Evolutionary conservation across 768 basidiomycete species (phyloP).

Genomic region (Calvatia gigantea): DNA sequence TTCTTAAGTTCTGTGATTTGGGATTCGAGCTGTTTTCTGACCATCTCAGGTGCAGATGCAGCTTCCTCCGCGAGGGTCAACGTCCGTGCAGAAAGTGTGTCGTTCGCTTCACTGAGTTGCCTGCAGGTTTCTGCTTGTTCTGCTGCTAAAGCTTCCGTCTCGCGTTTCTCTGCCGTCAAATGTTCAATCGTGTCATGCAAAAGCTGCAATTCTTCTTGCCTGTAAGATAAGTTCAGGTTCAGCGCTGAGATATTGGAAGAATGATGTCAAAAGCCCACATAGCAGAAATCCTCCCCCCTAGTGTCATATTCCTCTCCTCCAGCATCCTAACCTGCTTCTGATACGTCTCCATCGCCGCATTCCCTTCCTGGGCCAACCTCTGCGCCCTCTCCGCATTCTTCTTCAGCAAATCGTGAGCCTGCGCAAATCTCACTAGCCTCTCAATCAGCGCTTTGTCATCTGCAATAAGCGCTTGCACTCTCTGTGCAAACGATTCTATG

Average conservation of each 20-base stretch:
- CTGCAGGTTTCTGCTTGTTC: constrained; percentile 72
- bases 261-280: constrained; percentile 50
- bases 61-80: constrained; percentile 71
- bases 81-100: constrained; percentile 67
- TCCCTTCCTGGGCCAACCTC: constrained; percentile 84
- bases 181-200: constrained; percentile 63
- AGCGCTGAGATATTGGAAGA: constrained; percentile 9
- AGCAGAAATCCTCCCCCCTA: constrained; percentile 48
- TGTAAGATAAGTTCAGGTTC: constrained; percentile 24
- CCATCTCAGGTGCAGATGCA: constrained; percentile 49
- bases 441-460: constrained; percentile 87
- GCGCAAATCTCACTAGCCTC: constrained; percentile 78
- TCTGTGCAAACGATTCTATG: constrained; percentile 70
- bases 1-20: constrained; percentile 61
- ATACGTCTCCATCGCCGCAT: constrained; percentile 78
- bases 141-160: constrained; percentile 63
- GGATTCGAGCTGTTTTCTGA: constrained; percentile 59
- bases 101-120: constrained; percentile 78
- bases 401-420: constrained; percentile 88
- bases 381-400: constrained; percentile 90
- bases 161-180: constrained; percentile 56
- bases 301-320: constrained; percentile 65
- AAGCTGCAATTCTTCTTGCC: constrained; percentile 62
- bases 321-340: constrained; percentile 82
- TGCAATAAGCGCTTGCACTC: constrained; percentile 76